Evolutionary conservation across 164 flowering plant species (phyloP).

Genomic region (grape (Vitis vinifera)): ASM3070453v1 NC_081809.1:1248001-1248500

Average conservation of each 20-base stretch:
- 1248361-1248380: too few species aligned
- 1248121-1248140: conserved; percentile 4
- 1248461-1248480: conserved; percentile 54
- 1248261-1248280: conserved; percentile 79
- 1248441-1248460: conserved; percentile 50
- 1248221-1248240: conserved; percentile 59
- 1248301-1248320: conserved; percentile 44
- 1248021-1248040: too few species aligned
- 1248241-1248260: conserved; percentile 70
- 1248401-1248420: neutral
- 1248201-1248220: conserved; percentile 68
- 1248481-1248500: conserved; percentile 39
- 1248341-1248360: too few species aligned
- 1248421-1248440: conserved; percentile 58
- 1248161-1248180: conserved; percentile 80
- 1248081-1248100: neutral
- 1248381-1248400: too few species aligned
- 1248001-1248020: too few species aligned
- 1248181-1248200: conserved; percentile 83
- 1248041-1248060: neutral
- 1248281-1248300: conserved; percentile 73
- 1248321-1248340: neutral
- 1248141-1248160: conserved; percentile 35
- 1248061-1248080: neutral
- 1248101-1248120: neutral